Evolutionary conservation across 2,329 filamentous ascomycete species (phyloP), one percentile per base, ranked within the genome.

Genomic region (Microdochium nivale): DNA sequence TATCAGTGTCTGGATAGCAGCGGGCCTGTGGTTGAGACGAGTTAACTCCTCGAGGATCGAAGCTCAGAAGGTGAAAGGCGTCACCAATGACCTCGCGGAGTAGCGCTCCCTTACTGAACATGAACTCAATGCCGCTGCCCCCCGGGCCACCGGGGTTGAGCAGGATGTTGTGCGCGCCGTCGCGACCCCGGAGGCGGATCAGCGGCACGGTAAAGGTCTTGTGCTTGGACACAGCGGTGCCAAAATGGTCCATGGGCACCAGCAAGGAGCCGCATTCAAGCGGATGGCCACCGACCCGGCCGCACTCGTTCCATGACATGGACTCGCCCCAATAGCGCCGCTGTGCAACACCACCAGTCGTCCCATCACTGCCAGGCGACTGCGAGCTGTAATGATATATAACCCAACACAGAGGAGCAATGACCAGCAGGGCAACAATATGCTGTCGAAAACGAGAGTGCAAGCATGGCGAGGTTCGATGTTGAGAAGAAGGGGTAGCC

Each of bases 121-220:
- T 44, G 35, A 70, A 67, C 2, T 62, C 57, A 13, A 70, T 56
- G 2, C 74, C 74, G 43, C 70, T 70, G 9, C 60, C 73, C 7
- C 74, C 76, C 0, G 76, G 75, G 0, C 76, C 75, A 43, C 74
- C 75, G 0, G 74, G 72, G 54, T 77, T 77, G 14, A 76, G 59
- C 0, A 78, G 57, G 19, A 78, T 58, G 48, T 72, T 74, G 47
- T 66, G 62, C 13, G 67, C 72, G 11, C 70, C 68, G n/a, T 71
- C 67, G 30, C 62, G 63, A 21, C 68, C 71, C 23, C 73, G 68
- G 52, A 75, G 52, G n/a, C 74, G 70, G 16, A 74, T 64, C 2
- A 78, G 59, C 3, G 74, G 70, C 47, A 77, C 65, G 43, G 59
- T 66, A 54, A 77, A 76, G 7, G 64, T 70, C 58, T 70, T 69